Base-by-base conservation (phyloP, 805 yeast species). In the Tetrapisispora arboricola region DNA sequence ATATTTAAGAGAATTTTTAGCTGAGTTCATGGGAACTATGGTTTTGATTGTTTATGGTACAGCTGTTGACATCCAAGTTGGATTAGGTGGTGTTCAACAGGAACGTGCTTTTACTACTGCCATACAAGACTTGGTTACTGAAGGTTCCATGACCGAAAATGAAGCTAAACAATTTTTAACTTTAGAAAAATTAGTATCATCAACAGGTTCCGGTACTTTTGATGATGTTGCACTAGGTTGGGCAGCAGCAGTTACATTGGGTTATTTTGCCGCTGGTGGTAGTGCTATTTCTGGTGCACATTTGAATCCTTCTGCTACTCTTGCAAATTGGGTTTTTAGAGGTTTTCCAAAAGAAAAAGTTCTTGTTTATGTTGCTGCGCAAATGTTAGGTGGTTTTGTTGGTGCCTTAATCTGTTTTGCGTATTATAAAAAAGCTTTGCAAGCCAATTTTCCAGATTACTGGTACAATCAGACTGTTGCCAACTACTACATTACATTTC, bases 201-300 rank as follows among this genome's bases (percentile, higher is more conserved):
- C 47, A 2, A 37, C 42, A 11, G 17, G 41, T 30, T 62, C 62
- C 29, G 76, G 76, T 49, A 61, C 62, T 38, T 67, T 63, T 42
- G 65, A 65, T 35, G 61, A 66, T 16, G 57, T 71, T 39, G 68
- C 70, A 3, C 49, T 72, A 30, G 64, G 69, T n/a, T 73, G 78
- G 78, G 79, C 75, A 34, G 60, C 71, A 28, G 78, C 74, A 1
- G 75, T 70, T 29, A 68, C 71, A 50, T 53, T 72, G 51, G 79
- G 78, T 37, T 71, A 70, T 49, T 61, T 65, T 40, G 60, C 65
- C 7, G 65, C 75, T 31, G 76, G 76, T 44, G 79, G 79, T 48
- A 54, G 60, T 46, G 63, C 66, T 10, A 61, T 73, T 40, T 72
- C 77, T 29, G 78, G 77, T 51, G 79, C 73, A n/a, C 79, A 73